These are phyloP conservation scores for Stropharia rugosoannulata DNA, from an alignment of 768 basidiomycete genomes.

Conservation along the genomic window DNA sequence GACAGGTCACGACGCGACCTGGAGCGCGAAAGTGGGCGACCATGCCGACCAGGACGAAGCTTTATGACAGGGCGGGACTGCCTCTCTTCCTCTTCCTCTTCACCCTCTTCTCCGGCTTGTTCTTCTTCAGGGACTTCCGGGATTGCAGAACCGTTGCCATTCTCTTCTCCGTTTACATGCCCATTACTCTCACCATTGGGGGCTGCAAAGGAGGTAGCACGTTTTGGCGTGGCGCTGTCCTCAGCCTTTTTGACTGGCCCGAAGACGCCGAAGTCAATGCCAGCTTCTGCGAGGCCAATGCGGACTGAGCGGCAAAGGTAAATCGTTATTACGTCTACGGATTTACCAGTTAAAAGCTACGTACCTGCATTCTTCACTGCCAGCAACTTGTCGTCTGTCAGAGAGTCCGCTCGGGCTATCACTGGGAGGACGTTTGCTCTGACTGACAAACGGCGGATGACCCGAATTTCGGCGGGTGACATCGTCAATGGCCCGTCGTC, in stretches of 20 bases:
- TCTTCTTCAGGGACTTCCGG: slow-evolving; percentile 27
- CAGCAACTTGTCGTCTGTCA: slow-evolving; percentile 75
- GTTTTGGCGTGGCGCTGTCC: slow-evolving; percentile 28
- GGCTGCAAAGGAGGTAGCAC: slow-evolving; percentile 33
- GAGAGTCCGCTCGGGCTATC: slow-evolving; percentile 76
- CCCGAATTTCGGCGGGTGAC: slow-evolving; percentile 76
- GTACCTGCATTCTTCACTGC: slow-evolving; percentile 65
- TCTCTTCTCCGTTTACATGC: slow-evolving; percentile 24
- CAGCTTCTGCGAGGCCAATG: slow-evolving; percentile 60
- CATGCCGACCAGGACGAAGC: slow-evolving; percentile 53
- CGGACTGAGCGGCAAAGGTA: slow-evolving; percentile 39
- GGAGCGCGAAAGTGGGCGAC: slow-evolving; percentile 56
- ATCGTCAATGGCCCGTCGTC: slow-evolving; percentile 57
- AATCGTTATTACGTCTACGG: slow-evolving; percentile 3
- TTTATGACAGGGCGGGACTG: slow-evolving; percentile 76
- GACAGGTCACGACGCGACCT: slow-evolving; percentile 72
- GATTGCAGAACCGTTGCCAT: slow-evolving; percentile 21
- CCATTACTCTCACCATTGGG: slow-evolving; percentile 26
- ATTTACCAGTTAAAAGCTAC: slow-evolving; percentile 14
- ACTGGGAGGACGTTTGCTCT: slow-evolving; percentile 83
- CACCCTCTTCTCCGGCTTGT: slow-evolving; percentile 29
- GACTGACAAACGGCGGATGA: slow-evolving; percentile 71
- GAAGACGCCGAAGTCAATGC: slow-evolving; percentile 79
- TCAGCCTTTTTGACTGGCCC: slow-evolving; percentile 35
- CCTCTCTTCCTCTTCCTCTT: slow-evolving; percentile 51